phyloP scores from a whole-genome alignment of 495 filamentous ascomycete genomes.

The Podospora australis region DNA sequence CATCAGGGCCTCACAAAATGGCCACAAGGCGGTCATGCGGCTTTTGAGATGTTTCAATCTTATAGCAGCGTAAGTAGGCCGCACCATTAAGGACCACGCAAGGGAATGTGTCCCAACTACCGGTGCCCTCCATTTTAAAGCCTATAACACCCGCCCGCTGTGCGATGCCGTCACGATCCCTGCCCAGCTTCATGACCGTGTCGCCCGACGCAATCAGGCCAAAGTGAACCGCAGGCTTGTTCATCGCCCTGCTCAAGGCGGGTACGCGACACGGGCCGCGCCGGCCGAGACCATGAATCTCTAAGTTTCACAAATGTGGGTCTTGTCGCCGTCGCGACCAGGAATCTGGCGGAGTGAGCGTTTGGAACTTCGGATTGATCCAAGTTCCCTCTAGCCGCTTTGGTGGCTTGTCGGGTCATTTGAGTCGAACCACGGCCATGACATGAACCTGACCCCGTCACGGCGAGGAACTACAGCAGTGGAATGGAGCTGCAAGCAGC shows the following conservation, averaged over 20 bases:
- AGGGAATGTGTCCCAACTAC: constrained; percentile 31
- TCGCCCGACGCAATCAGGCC: constrained; percentile 23
- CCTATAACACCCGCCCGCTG: constrained; percentile 21
- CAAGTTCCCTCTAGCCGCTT: too few relatives aligned
- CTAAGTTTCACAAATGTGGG: too few relatives aligned
- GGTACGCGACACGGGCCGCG: background rate
- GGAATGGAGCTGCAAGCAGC: too few relatives aligned
- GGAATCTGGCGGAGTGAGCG: too few relatives aligned
- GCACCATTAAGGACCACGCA: constrained; percentile 18
- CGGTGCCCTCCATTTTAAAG: constrained; percentile 40
- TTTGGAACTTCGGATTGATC: too few relatives aligned
- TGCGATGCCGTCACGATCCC: constrained; percentile 18
- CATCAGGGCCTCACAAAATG: background rate
- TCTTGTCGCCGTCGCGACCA: too few relatives aligned
- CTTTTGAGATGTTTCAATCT: background rate
- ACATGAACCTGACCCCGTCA: too few relatives aligned
- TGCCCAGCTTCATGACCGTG: constrained; percentile 22
- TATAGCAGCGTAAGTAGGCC: background rate
- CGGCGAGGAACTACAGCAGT: too few relatives aligned
- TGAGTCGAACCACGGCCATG: too few relatives aligned
- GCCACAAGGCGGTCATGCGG: background rate
- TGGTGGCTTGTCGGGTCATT: too few relatives aligned
- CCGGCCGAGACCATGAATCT: too few relatives aligned
- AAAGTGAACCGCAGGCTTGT: constrained; percentile 1
- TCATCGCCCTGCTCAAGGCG: background rate